Evolutionary conservation across 129 eudicot species (phyloP), one percentile per base, ranked within the genome.

Genomic region (Arctium lappa): DNA sequence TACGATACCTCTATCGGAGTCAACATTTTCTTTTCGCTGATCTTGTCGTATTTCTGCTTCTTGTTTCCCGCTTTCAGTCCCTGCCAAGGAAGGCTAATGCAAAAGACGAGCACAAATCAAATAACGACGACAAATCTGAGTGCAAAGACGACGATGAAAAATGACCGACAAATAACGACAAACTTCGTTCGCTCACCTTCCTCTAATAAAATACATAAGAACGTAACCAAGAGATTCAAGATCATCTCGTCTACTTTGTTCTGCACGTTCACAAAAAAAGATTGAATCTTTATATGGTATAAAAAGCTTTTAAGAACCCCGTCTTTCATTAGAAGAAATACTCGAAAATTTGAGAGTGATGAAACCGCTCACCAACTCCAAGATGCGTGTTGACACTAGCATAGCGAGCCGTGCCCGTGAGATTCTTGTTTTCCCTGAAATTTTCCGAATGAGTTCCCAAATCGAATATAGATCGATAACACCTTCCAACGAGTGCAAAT

Each of bases 341-440:
- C 13, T 56, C 32, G 3, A 75, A 22, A 79, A 76, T 36, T 66
- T 22, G 65, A 33, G 36, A 36, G 38, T 4, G 16, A 53, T 38
- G 44, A 74, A 42, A 83, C 78, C 44, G 75, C 91, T 92, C 75
- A 96, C 99, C 99, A 76, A 96, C 94, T 78, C 99, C 99, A 63
- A 91, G 96, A 78, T 95, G 99, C 10, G 99, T 95, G 83, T 95
- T 95, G 68, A 95, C 97, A 82, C 99, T 95, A 72, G 99, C 99
- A 89, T 96, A 96, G 22, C 99, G 99, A 87, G 99, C 99, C 15
- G 99, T 96, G 56, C 99, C 99, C 9, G 99, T 96, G 83, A 96
- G 98, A 81, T 92, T 96, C 91, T 96, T 96, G 85, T 96, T 96
- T 88, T 96, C 99, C 91, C 99, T 96, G 85, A 77, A 66, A 60